Evolutionary conservation across 345 rosid species (phyloP).

Genomic region (Anastatica hierochuntica): DNA sequence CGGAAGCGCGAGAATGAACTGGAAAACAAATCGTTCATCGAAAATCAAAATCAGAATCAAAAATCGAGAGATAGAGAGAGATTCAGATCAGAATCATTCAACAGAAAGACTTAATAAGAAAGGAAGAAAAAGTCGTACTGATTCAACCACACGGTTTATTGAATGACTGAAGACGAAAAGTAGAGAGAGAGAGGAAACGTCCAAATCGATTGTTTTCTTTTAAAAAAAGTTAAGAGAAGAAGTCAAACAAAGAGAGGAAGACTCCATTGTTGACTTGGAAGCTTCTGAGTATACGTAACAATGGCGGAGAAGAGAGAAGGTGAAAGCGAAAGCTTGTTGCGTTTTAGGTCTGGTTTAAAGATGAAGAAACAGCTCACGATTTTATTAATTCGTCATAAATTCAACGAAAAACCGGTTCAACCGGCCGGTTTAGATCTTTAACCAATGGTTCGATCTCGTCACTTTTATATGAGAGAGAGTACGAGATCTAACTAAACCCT

Average conservation of each 20-base stretch:
- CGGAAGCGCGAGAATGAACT: conserved; percentile 59
- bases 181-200: conserved; percentile 7
- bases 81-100: conserved; percentile 10
- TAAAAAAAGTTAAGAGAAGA: neutral
- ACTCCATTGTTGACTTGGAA: conserved; percentile 21
- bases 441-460: neutral
- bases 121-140: conserved; percentile 14
- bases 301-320: conserved; percentile 15
- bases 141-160: conserved; percentile 10
- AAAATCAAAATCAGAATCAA: neutral
- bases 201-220: neutral
- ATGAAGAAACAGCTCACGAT: neutral
- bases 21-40: conserved; percentile 77
- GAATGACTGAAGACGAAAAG: neutral
- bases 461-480: conserved; percentile 5
- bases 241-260: conserved; percentile 14
- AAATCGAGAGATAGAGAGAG: neutral
- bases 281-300: conserved; percentile 8
- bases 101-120: neutral
- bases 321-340: neutral
- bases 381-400: no score
- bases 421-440: conserved; percentile 21
- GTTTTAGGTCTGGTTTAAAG: neutral
- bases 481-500: conserved; percentile 25
- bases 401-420: neutral